phyloP scores from a whole-genome alignment of 2,329 filamentous ascomycete species.

The Teratosphaeria pseudoeucalypti region DNA sequence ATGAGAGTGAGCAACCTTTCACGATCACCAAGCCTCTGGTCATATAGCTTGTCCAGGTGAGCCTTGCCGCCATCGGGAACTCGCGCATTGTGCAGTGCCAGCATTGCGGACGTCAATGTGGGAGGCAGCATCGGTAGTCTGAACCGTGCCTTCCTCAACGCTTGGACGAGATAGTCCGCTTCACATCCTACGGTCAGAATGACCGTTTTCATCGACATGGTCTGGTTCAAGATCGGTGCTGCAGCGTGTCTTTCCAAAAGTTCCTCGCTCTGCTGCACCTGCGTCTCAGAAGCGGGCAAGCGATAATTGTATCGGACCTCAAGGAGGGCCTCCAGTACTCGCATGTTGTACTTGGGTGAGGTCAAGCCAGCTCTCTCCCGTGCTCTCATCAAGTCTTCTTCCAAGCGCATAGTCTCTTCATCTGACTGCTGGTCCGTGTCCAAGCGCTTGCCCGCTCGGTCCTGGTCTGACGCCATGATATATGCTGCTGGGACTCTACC shows the following conservation, averaged over 20 bases:
- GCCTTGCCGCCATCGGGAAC: background rate
- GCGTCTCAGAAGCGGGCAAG: background rate
- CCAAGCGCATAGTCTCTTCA: background rate
- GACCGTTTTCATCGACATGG: background rate
- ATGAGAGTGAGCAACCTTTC: background rate
- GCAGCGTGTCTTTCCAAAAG: background rate
- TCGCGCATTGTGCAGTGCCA: background rate
- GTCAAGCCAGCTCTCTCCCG: background rate
- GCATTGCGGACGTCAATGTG: background rate
- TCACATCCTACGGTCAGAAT: background rate
- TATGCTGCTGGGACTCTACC: background rate
- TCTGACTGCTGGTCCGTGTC: background rate
- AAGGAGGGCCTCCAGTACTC: background rate
- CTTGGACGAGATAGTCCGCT: background rate
- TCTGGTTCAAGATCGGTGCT: background rate
- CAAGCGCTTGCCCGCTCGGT: background rate
- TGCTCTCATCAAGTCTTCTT: background rate
- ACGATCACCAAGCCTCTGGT: background rate
- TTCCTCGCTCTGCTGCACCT: background rate
- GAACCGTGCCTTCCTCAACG: background rate
- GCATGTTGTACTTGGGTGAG: background rate
- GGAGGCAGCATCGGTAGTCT: background rate
- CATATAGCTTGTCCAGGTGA: background rate
- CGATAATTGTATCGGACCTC: background rate
- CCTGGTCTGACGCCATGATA: background rate